Percentiles rank a stretch among this genome's conserved stretches.
These are phyloP conservation scores for Nemania diffusa DNA, from an alignment of 2,329 filamentous ascomycete genomes.

Conservation along the genomic window DNA sequence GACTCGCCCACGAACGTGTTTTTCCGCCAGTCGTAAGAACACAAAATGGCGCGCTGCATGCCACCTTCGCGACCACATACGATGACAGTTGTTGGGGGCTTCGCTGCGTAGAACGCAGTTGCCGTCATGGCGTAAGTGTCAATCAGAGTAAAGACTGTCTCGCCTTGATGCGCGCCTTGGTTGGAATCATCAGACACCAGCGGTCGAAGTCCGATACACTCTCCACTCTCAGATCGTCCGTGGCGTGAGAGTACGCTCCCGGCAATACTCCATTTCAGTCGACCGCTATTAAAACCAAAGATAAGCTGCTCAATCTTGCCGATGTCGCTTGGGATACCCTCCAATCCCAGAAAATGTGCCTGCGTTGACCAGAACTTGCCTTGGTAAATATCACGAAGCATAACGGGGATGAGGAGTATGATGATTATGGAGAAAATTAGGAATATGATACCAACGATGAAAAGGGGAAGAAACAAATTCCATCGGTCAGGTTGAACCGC, in stretches of 20 bases:
- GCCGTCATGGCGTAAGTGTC: constrained; percentile 23
- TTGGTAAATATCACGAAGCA: neutral
- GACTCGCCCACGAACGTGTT: constrained; percentile 19
- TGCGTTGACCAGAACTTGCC: constrained; percentile 19
- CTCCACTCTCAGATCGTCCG: constrained; percentile 6
- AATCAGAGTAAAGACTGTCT: constrained; percentile 20
- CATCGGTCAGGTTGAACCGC: neutral
- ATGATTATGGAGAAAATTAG: no score
- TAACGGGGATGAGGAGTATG: neutral
- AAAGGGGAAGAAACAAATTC: no score
- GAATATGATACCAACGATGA: constrained; percentile 3
- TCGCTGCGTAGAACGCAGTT: constrained; percentile 18
- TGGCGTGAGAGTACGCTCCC: constrained; percentile 10
- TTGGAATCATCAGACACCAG: neutral
- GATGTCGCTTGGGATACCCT: constrained; percentile 12
- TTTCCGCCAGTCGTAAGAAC: constrained; percentile 27
- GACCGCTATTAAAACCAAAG: constrained; percentile 16
- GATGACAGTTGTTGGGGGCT: constrained; percentile 18
- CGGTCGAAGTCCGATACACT: constrained; percentile 10
- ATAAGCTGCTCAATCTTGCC: constrained; percentile 4
- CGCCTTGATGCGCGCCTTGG: neutral
- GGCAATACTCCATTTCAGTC: constrained; percentile 2
- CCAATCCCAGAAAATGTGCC: constrained; percentile 9
- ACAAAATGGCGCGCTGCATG: constrained; percentile 23
- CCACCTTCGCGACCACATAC: constrained; percentile 26